Base-by-base conservation (phyloP, 202 grass and related monocot species). In the Setaria viridis region DNA sequence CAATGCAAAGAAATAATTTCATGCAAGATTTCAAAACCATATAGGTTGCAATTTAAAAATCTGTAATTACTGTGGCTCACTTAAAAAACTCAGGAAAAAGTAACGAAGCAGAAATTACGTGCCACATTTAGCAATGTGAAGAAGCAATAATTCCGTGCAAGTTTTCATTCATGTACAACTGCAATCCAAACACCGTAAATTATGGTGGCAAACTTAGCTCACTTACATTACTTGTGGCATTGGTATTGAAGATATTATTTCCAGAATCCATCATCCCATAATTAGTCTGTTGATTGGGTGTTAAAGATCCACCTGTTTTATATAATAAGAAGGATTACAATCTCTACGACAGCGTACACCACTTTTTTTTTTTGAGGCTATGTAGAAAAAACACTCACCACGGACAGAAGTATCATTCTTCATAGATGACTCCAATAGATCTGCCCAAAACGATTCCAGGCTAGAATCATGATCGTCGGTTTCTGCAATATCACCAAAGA, bases 381-480 rank as follows among this genome's bases (percentile, higher is more conserved):
- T 48, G 68, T 80, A 54, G 25, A 57, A 49, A 55, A 57, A 53
- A 57, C 58, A 42, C 85, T 20, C 63, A 91, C 89, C 85, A 14
- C 7, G 48, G 76, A 60, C 32, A 71, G 85, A 63, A 86, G 87
- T 60, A 80, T 80, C 71, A 17, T 89, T 78, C 60, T 86, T 43
- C 85, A 72, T 86, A 29, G 91, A 88, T 82, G 90, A 88, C 65
- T 90, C 90, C 66, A 99, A 86, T 47, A 99, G 59, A 72, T 93
- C 90, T 33, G 85, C 93, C 97, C 97, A 99, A 77, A 96, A 86
- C 35, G 91, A 91, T 56, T 93, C 93, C 59, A 96, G 91, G 86
- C 76, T 98, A 54, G 89, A 95, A 84, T 89, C 91, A 65, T 85
- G 88, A 64, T 88, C 77, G 5, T 75, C 72, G 67, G 81, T 77